A percentile compares a stretch with the other conserved stretches of the same genome.
Conservation (phyloP, 306 rosid genomes). For the Spatholobus suberectus region DNA sequence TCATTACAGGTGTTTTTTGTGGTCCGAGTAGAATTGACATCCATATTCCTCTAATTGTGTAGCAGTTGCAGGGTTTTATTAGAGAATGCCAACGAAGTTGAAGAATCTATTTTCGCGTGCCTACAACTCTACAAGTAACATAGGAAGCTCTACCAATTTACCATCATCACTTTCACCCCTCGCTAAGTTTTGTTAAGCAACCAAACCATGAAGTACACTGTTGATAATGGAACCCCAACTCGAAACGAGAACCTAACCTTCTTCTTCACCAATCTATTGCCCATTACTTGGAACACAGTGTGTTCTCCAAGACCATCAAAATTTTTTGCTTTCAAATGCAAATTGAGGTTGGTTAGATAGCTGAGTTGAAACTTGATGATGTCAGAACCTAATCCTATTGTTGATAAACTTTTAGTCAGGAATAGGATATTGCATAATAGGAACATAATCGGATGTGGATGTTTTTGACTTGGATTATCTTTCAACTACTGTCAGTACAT, state of each 20-base stretch:
- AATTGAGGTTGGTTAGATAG: slow-evolving; percentile 51
- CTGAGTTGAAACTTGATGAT: background rate
- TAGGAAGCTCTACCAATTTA: slow-evolving; percentile 43
- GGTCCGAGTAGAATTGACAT: too few relatives aligned
- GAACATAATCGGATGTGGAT: too few relatives aligned
- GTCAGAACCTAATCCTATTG: background rate
- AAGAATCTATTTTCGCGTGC: slow-evolving; percentile 50
- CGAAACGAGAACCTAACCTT: slow-evolving; percentile 45
- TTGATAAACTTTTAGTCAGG: background rate
- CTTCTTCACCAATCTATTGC: slow-evolving; percentile 68
- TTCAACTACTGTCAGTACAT: too few relatives aligned
- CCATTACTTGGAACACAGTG: slow-evolving; percentile 52
- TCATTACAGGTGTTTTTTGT: too few relatives aligned
- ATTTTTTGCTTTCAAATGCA: slow-evolving; percentile 68
- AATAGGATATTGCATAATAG: background rate
- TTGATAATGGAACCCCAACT: slow-evolving; percentile 15
- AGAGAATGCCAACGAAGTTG: background rate
- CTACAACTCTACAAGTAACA: slow-evolving; percentile 41
- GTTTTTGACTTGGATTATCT: too few relatives aligned
- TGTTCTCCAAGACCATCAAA: slow-evolving; percentile 72
- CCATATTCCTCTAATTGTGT: too few relatives aligned
- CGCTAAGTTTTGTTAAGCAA: slow-evolving; percentile 64
- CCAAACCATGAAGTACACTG: slow-evolving; percentile 49
- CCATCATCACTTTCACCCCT: slow-evolving; percentile 66
- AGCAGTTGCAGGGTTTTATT: too few relatives aligned